phyloP scores from a whole-genome alignment of 2,329 filamentous ascomycete genomes.

The Calonectria pseudoreteaudii region DNA sequence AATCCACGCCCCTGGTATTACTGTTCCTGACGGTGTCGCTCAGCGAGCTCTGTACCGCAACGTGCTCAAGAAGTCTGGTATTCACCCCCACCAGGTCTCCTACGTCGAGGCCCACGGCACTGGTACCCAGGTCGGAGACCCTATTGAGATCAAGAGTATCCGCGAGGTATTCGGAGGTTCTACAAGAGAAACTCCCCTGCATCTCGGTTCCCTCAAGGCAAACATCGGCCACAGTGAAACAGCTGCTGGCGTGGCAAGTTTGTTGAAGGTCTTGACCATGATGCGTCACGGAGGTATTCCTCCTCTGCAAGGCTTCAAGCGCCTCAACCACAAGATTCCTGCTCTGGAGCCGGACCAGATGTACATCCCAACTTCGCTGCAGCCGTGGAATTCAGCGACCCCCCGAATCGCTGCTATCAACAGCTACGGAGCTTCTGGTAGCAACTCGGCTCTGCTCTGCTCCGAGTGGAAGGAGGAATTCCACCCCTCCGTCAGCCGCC shows the following conservation, averaged over 20 bases:
- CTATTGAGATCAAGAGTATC: slow-evolving; percentile 50
- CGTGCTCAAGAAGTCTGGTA: slow-evolving; percentile 64
- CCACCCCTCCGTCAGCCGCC: background rate
- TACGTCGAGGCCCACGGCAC: slow-evolving; percentile 62
- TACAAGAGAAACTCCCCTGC: slow-evolving; percentile 8
- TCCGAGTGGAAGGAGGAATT: slow-evolving; percentile 21
- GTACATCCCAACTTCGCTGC: slow-evolving; percentile 8
- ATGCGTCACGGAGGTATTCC: slow-evolving; percentile 40
- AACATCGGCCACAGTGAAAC: slow-evolving; percentile 46
- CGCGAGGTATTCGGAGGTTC: slow-evolving; percentile 28
- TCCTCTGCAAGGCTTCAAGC: slow-evolving; percentile 40
- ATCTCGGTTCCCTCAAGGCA: slow-evolving; percentile 47
- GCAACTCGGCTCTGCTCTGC: slow-evolving; percentile 46
- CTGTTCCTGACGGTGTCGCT: slow-evolving; percentile 80
- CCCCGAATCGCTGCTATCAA: slow-evolving; percentile 46
- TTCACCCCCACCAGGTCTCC: slow-evolving; percentile 33
- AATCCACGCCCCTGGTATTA: slow-evolving; percentile 81
- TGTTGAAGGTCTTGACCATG: slow-evolving; percentile 50
- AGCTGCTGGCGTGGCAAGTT: slow-evolving; percentile 43
- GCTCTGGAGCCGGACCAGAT: slow-evolving; percentile 27
- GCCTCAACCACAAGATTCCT: slow-evolving; percentile 45
- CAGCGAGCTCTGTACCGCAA: slow-evolving; percentile 79
- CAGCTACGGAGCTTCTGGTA: slow-evolving; percentile 52
- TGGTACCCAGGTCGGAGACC: slow-evolving; percentile 60
- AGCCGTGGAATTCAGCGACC: slow-evolving; percentile 31